Percentiles rank a stretch among this genome's conserved stretches.
These are phyloP conservation scores for Gastrolobium bilobum DNA, from an alignment of 306 rosid genomes.

Conservation along the genomic window DNA sequence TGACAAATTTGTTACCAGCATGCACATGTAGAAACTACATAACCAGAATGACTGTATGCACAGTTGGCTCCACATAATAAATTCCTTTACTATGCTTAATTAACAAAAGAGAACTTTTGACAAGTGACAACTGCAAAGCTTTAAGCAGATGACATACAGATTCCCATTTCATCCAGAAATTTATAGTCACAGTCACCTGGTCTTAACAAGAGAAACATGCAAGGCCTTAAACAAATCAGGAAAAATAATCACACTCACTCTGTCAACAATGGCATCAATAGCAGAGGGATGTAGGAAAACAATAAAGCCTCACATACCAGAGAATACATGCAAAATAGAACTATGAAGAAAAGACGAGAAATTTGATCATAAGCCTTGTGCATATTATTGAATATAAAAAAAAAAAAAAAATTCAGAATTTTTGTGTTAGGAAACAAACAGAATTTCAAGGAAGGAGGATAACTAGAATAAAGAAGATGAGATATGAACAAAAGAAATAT, in stretches of 20 bases:
- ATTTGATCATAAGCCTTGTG: neutral
- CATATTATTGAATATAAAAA: neutral
- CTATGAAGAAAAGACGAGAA: neutral
- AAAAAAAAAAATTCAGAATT: neutral
- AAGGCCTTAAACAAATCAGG: constrained; percentile 8
- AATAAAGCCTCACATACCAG: neutral
- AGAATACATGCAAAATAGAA: neutral
- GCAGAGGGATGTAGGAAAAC: neutral
- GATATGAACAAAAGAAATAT: neutral
- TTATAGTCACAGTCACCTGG: constrained; percentile 26
- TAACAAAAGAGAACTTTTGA: constrained; percentile 6
- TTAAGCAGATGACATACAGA: constrained; percentile 14
- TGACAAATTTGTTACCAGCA: constrained; percentile 3
- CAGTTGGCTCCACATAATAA: constrained; percentile 12
- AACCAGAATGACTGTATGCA: constrained; percentile 37
- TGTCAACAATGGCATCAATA: neutral
- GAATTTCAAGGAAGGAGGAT: neutral
- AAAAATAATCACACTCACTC: neutral
- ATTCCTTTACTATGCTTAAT: constrained; percentile 12
- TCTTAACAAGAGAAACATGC: constrained; percentile 7
- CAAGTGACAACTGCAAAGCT: neutral
- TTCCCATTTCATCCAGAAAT: constrained; percentile 5
- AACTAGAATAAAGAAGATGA: neutral
- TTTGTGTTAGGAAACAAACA: neutral
- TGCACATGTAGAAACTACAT: neutral